phyloP scores from a whole-genome alignment of 495 filamentous ascomycete species.

The Diplogelasinospora grovesii region DNA sequence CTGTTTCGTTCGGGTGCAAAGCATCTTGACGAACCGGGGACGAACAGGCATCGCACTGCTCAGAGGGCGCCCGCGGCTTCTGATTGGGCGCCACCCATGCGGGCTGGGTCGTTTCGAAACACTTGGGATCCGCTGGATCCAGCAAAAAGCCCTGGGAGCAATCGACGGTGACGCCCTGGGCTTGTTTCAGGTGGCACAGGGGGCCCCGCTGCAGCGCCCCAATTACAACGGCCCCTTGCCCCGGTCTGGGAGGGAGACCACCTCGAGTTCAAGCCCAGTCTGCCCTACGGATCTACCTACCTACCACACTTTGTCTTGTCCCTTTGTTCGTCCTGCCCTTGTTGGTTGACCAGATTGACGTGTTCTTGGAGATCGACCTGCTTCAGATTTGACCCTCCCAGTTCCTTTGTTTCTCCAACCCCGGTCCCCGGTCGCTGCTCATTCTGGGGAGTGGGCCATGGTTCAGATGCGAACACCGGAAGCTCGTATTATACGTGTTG shows the following conservation, averaged over 20 bases:
- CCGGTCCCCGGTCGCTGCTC: too few species aligned
- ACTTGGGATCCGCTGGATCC: too few species aligned
- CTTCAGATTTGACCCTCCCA: too few species aligned
- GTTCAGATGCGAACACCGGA: too few species aligned
- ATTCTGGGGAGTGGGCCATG: too few species aligned
- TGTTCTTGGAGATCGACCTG: too few species aligned
- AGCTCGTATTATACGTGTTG: too few species aligned
- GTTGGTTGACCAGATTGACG: conserved; percentile 1
- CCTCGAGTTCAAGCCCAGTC: too few species aligned
- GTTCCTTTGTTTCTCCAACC: too few species aligned
- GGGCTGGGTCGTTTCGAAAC: conserved; percentile 28
- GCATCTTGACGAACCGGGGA: too few species aligned
- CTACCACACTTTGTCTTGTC: conserved; percentile 12
- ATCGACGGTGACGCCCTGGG: conserved; percentile 15
- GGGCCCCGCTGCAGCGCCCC: conserved; percentile 3
- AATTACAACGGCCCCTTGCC: conserved; percentile 12
- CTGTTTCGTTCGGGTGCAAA: too few species aligned
- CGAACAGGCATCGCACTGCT: too few species aligned
- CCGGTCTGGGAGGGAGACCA: neutral
- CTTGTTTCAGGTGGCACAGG: conserved; percentile 24
- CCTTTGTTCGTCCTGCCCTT: neutral
- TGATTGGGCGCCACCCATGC: conserved; percentile 25
- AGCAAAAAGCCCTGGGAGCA: conserved; percentile 9
- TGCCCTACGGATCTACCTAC: conserved; percentile 16
- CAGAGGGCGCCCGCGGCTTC: neutral